Conservation (phyloP, 2,329 filamentous ascomycete species). For the Trichoderma pleuroti region DNA sequence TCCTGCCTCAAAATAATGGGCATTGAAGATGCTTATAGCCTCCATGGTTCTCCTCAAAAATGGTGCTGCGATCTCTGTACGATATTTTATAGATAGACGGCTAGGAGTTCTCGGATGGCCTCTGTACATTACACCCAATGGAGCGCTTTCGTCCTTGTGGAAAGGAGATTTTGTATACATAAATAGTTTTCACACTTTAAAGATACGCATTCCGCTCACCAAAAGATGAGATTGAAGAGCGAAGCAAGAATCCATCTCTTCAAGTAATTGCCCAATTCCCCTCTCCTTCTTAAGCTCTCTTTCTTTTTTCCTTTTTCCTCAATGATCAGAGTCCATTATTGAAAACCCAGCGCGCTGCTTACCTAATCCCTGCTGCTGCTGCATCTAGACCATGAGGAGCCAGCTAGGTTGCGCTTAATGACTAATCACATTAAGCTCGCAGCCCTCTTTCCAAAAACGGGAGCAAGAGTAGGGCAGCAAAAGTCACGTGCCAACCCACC, state of each 20-base stretch:
- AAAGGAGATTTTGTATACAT: neutral
- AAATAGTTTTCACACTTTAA: neutral
- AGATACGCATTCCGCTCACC: neutral
- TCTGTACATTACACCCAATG: neutral
- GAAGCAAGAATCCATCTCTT: neutral
- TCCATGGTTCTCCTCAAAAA: neutral
- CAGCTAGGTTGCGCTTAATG: neutral
- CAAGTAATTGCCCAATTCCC: neutral
- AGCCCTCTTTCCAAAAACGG: neutral
- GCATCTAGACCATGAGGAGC: too few relatives aligned
- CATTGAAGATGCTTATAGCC: neutral
- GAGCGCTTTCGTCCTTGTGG: neutral
- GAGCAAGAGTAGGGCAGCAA: neutral
- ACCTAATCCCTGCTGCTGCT: neutral
- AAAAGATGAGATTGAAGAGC: neutral
- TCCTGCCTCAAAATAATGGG: slow-evolving; percentile 30
- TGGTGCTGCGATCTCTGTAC: neutral
- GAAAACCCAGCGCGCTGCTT: neutral
- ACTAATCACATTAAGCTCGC: neutral
- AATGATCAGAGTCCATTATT: neutral
- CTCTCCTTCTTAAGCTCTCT: neutral
- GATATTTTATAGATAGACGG: neutral
- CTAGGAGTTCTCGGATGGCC: neutral
- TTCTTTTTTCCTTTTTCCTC: neutral
- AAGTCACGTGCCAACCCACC: neutral